Base-by-base conservation (phyloP, 306 rosid species). In the Aeschynomene evenia region DNA sequence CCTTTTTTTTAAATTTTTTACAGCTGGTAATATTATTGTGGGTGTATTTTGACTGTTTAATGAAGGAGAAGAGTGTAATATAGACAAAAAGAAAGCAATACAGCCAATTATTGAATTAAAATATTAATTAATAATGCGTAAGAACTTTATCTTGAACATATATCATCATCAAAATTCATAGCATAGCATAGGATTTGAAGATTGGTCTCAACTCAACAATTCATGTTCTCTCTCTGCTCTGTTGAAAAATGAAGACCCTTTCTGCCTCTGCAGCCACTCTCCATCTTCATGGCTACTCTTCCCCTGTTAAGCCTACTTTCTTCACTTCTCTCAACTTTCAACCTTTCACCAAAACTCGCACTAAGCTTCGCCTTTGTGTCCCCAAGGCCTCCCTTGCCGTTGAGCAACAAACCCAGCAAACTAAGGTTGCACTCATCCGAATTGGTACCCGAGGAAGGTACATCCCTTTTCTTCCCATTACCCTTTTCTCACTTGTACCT, bases 401-500 rank as follows among this genome's bases (percentile, higher is more conserved):
- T 4, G 97, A 88, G 83, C 89, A 83, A 67, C 87, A 79, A 57
- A 68, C 78, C 36, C 81, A 72, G 80, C 73, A 86, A 71, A 77
- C 81, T 57, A 84, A 83, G 53, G 74, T 88, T 3, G 97, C 95
- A 11, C 84, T 88, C 9, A 46, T 91, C 74, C 82, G 83, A 76
- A 91, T 91, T 71, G 97, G 97, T 57, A 91, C 97, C 33, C 63
- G 97, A 49, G 97, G 95, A 81, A 91, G 97, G 97, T 91, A 81
- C n/a, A n/a, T 62, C 10, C 39, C n/a, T 77, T 52, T 65, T 3
- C 0, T 14, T 22, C 31, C 51, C 31, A n/a, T n/a, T n/a, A n/a
- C n/a, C n/a, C n/a, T n/a, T n/a, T n/a, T n/a, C n/a, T n/a, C n/a
- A n/a, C n/a, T n/a, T n/a, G 7, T 14, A 51, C 42, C 46, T 21